Percentiles rank a stretch among this genome's conserved stretches.
These are phyloP conservation scores for Effrenium voratum DNA, from an alignment of 73 alveolate species.

Conservation along the genomic window DNA sequence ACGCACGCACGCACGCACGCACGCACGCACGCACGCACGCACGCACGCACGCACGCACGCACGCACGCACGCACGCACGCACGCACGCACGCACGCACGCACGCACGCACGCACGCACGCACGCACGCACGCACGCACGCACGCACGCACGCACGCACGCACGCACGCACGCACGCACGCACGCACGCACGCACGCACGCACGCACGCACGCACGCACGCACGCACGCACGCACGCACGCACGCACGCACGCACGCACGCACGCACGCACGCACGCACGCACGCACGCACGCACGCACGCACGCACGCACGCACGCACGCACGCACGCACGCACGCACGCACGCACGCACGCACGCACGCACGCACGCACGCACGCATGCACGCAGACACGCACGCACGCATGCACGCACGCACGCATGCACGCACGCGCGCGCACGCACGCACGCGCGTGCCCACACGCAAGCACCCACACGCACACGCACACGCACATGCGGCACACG, in stretches of 20 bases:
- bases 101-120: slow-evolving; percentile 16
- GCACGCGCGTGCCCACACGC: no score
- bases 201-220: slow-evolving; percentile 27
- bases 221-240: slow-evolving; percentile 28
- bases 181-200: slow-evolving; percentile 7
- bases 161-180: slow-evolving; percentile 4
- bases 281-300: slow-evolving; percentile 37
- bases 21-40: not conserved
- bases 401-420: not conserved
- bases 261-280: slow-evolving; percentile 37
- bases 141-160: slow-evolving; percentile 3
- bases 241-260: slow-evolving; percentile 37
- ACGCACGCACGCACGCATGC: slow-evolving; percentile 23
- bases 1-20: slow-evolving; percentile 22
- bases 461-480: no score
- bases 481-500: no score
- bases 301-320: slow-evolving; percentile 37
- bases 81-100: slow-evolving; percentile 4
- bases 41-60: not conserved
- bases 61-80: not conserved
- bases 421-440: slow-evolving; percentile 3
- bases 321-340: slow-evolving; percentile 33
- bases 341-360: slow-evolving; percentile 28
- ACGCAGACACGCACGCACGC: slow-evolving; percentile 13
- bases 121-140: slow-evolving; percentile 14